Base-by-base conservation (phyloP, 441 rosid genomes). In the Pelargonium cotyledonis region DNA sequence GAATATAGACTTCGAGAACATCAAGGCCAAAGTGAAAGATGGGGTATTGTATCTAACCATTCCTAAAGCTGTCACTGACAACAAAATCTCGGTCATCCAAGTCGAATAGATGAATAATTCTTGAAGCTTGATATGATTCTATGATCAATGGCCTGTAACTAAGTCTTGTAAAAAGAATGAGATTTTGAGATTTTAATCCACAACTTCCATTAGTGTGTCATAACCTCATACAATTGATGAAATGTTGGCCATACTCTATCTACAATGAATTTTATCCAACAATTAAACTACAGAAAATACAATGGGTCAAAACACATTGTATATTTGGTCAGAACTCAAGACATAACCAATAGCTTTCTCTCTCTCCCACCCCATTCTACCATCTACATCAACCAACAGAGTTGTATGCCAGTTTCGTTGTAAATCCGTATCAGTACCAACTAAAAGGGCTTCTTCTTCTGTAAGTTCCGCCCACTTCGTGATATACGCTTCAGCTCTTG, bases 401-500 rank as follows among this genome's bases (percentile, higher is more conserved):
- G 6, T 35, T 35, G 40, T 5, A 55, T 16, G 10, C 23, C 10
- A 55, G 61, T 19, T 55, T 15, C 1, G n/a, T 7, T 8, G 9
- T 14, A 55, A 26, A 55, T 55, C 61, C 26, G 9, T 10, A 5
- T 15, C 7, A 7, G 2, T 3, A 65, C 57, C 15, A 53, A 67
- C 69, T 82, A 79, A 15, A 66, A 73, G 10, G 85, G 70, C 31
- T 89, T 87, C 71, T 87, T 90, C 84, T 82, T 85, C 71, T 70
- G 79, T 66, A 79, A 46, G 12, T 46, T 55, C 26, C 19, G 61
- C 23, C 61, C 78, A 66, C 72, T 41, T 67, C 21, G 69, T 15
- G 82, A 66, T 67, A 81, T 63, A 65, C 83, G 85, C 65, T 69
- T 81, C 51, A 84, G 80, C 67, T 80, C 79, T 70, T 81, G 86